phyloP scores from a whole-genome alignment of 2,329 filamentous ascomycete genomes.

The Meredithiella fracta region DNA sequence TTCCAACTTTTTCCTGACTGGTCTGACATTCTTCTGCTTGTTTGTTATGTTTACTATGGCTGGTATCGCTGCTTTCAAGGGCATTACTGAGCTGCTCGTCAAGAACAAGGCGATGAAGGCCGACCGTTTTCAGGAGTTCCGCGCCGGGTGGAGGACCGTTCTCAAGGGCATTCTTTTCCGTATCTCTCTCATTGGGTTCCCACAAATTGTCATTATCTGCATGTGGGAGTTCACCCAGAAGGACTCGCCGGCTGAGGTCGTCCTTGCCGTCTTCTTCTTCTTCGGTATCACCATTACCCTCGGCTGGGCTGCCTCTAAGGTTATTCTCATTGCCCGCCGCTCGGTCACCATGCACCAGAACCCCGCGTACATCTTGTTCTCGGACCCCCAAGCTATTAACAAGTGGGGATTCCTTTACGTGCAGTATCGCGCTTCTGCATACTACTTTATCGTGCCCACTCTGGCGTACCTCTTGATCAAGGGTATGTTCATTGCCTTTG shows the following conservation, averaged over 20 bases:
- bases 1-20: slow-evolving; percentile 88
- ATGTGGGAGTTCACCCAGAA: slow-evolving; percentile 82
- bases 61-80: slow-evolving; percentile 65
- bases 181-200: slow-evolving; percentile 76
- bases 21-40: slow-evolving; percentile 73
- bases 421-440: slow-evolving; percentile 86
- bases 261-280: slow-evolving; percentile 79
- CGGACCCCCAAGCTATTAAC: slow-evolving; percentile 82
- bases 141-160: slow-evolving; percentile 83
- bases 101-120: slow-evolving; percentile 63
- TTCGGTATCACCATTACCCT: slow-evolving; percentile 63
- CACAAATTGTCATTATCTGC: slow-evolving; percentile 77
- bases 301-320: slow-evolving; percentile 75
- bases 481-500: slow-evolving; percentile 72
- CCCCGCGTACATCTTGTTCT: slow-evolving; percentile 91
- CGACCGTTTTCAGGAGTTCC: slow-evolving; percentile 83
- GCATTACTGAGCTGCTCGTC: slow-evolving; percentile 56
- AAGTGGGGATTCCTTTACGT: slow-evolving; percentile 98
- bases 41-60: slow-evolving; percentile 62
- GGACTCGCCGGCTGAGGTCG: slow-evolving; percentile 73
- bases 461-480: slow-evolving; percentile 72
- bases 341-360: slow-evolving; percentile 89
- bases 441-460: slow-evolving; percentile 80
- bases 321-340: slow-evolving; percentile 73
- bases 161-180: slow-evolving; percentile 90